These are phyloP conservation scores for Xylaria sp. DNA, from an alignment of 2,329 filamentous ascomycete species.

Conservation along the genomic window DNA sequence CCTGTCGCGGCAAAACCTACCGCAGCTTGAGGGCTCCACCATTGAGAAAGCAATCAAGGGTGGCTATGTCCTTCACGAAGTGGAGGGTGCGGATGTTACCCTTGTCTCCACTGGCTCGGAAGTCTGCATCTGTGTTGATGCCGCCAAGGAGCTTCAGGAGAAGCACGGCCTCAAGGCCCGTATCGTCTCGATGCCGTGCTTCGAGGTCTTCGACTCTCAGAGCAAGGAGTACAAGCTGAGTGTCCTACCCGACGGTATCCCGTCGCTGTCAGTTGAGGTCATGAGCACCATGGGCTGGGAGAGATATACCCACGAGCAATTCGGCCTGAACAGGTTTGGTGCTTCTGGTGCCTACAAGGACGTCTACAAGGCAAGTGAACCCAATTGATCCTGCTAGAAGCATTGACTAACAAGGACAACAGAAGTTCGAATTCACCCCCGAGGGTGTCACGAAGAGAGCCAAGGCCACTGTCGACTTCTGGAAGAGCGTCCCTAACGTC, in stretches of 20 bases:
- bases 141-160: constrained; percentile 87
- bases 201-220: constrained; percentile 95
- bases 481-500: constrained; percentile 88
- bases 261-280: constrained; percentile 90
- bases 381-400: constrained; percentile 2
- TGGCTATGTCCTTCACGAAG: constrained; percentile 88
- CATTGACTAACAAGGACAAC: constrained; percentile 43
- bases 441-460: constrained; percentile 97
- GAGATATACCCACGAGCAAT: constrained; percentile 99
- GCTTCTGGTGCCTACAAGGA: constrained; percentile 97
- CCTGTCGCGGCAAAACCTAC: constrained; percentile 96
- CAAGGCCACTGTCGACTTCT: constrained; percentile 90
- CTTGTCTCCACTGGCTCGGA: constrained; percentile 95
- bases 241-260: constrained; percentile 91
- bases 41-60: constrained; percentile 91
- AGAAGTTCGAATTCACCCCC: constrained; percentile 99
- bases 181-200: constrained; percentile 94
- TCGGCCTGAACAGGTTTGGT: constrained; percentile 98
- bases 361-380: constrained; percentile 78
- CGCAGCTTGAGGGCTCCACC: constrained; percentile 92
- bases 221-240: constrained; percentile 92
- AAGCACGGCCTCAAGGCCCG: constrained; percentile 86
- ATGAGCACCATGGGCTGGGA: constrained; percentile 99
- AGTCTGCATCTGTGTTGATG: constrained; percentile 90
- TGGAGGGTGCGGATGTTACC: constrained; percentile 81